A percentile compares a stretch with the other conserved stretches of the same genome.
These are phyloP conservation scores for Canavalia gladiata DNA, from an alignment of 306 rosid genomes.

Conservation along the genomic window DNA sequence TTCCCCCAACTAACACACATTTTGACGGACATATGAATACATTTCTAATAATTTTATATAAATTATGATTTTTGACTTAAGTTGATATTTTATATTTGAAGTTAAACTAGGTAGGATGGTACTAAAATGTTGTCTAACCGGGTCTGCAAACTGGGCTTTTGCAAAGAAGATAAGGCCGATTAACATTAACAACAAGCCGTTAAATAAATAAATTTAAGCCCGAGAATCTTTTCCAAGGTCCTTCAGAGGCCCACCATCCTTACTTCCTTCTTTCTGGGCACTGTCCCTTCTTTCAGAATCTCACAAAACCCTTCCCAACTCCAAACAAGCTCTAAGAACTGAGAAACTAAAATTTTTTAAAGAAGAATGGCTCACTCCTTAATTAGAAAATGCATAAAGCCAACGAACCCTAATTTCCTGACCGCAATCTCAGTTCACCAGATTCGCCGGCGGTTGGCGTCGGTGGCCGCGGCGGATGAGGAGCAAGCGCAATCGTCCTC, in stretches of 20 bases:
- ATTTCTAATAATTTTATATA: too few relatives aligned
- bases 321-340: background rate
- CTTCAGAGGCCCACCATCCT: constrained; percentile 1
- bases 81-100: too few relatives aligned
- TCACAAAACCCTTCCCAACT: background rate
- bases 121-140: too few relatives aligned
- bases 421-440: background rate
- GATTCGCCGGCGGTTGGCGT: constrained; percentile 17
- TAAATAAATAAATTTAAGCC: background rate
- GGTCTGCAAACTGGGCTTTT: too few relatives aligned
- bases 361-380: constrained; percentile 41
- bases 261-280: background rate
- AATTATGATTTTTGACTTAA: too few relatives aligned
- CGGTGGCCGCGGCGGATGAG: constrained; percentile 53
- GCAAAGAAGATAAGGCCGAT: background rate
- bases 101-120: too few relatives aligned
- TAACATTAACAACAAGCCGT: background rate
- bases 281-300: constrained; percentile 18
- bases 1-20: too few relatives aligned
- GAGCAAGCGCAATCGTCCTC: constrained; percentile 55
- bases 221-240: background rate
- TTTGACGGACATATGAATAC: too few relatives aligned
- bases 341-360: background rate
- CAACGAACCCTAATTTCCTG: background rate
- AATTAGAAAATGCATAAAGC: constrained; percentile 39